Conservation (phyloP, 345 rosid species). For the Murraya koenigii region DNA sequence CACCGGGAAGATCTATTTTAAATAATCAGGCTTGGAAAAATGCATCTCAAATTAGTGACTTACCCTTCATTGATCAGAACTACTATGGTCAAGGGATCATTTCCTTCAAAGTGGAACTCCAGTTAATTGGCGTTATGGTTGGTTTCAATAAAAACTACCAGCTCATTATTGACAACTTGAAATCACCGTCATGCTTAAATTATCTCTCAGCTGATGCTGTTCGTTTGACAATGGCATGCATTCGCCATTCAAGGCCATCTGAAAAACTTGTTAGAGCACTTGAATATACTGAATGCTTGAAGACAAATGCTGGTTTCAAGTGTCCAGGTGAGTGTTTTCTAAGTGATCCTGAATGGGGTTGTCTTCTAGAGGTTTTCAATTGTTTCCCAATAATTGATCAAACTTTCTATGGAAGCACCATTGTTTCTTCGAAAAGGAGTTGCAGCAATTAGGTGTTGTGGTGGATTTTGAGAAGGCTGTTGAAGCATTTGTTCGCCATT, state of each 20-base stretch:
- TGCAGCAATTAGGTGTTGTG: slow-evolving; percentile 47
- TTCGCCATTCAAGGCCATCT: slow-evolving; percentile 13
- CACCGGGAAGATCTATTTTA: slow-evolving; percentile 56
- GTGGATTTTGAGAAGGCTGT: slow-evolving; percentile 47
- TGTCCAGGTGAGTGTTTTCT: slow-evolving; percentile 52
- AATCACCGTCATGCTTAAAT: slow-evolving; percentile 16
- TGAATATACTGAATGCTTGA: slow-evolving; percentile 36
- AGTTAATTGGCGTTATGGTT: slow-evolving; percentile 54
- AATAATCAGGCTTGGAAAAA: slow-evolving; percentile 45
- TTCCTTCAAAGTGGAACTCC: slow-evolving; percentile 43
- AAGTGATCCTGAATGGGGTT: slow-evolving; percentile 52
- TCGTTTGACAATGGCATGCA: slow-evolving; percentile 41
- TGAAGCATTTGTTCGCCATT: slow-evolving; percentile 30
- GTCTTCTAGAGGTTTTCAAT: slow-evolving; percentile 47
- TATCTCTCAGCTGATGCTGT: slow-evolving; percentile 43
- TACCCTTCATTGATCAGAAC: slow-evolving; percentile 47
- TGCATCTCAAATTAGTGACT: slow-evolving; percentile 48
- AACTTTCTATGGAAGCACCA: slow-evolving; percentile 35
- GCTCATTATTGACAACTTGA: slow-evolving; percentile 41
- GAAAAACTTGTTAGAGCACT: slow-evolving; percentile 25
- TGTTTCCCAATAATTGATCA: slow-evolving; percentile 45
- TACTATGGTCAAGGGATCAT: slow-evolving; percentile 40
- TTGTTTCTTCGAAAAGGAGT: slow-evolving; percentile 33
- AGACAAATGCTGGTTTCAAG: slow-evolving; percentile 48
- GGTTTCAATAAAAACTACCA: slow-evolving; percentile 29